Evolutionary conservation across 257 asterid genomes (phyloP).

Genomic region (Fraxinus cuspidata): DNA sequence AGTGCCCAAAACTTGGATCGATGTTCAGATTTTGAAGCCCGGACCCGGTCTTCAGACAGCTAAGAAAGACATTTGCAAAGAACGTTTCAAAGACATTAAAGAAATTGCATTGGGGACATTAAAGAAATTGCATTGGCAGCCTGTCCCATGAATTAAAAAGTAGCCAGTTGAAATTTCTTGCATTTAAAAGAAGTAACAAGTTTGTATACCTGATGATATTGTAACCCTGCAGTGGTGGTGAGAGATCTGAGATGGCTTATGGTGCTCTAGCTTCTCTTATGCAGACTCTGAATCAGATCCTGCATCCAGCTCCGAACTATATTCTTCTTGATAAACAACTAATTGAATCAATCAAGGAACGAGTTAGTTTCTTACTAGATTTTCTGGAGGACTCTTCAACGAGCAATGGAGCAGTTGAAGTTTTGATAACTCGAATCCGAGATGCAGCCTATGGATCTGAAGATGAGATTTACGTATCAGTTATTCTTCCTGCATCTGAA

Average conservation of each 20-base stretch:
- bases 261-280: neutral
- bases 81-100: too few species aligned
- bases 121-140: too few species aligned
- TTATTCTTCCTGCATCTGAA: neutral
- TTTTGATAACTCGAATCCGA: neutral
- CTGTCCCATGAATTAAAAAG: neutral
- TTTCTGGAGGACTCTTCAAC: neutral
- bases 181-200: neutral
- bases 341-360: neutral
- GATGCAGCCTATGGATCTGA: neutral
- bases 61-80: too few species aligned
- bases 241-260: conserved; percentile 6
- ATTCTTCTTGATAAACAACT: neutral
- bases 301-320: neutral
- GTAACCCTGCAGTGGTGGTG: neutral
- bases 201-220: neutral
- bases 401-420: neutral
- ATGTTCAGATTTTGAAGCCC: too few species aligned
- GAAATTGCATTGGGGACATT: too few species aligned
- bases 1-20: too few species aligned
- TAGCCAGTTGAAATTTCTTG: neutral
- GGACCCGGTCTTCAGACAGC: too few species aligned
- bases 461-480: neutral
- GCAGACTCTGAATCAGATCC: neutral
- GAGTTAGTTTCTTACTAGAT: neutral